These are phyloP conservation scores for Allomyces javanicus DNA, from an alignment of 192 early-diverging fungal species.

Conservation along the genomic window DNA sequence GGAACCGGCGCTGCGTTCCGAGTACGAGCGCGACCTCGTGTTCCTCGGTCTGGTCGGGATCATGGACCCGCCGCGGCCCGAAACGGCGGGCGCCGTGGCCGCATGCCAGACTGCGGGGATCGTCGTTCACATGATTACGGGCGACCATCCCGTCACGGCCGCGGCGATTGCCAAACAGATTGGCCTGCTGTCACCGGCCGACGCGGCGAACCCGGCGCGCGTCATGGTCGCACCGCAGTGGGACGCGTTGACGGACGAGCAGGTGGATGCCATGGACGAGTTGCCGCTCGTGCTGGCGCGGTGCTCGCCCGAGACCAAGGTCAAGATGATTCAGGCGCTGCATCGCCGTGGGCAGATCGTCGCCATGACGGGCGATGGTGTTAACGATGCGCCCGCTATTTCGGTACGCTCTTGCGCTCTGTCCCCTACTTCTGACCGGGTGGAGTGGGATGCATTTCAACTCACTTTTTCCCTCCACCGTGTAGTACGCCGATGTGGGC, in stretches of 20 bases:
- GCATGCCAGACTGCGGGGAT: constrained; percentile 79
- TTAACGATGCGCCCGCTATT: constrained; percentile 24
- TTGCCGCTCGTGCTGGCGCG: constrained; percentile 96
- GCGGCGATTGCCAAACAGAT: constrained; percentile 76
- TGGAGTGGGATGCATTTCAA: no score
- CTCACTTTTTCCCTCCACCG: constrained; percentile 33
- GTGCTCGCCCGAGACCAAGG: constrained; percentile 86
- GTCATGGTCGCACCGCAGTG: constrained; percentile 75
- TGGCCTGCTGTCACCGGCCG: constrained; percentile 48
- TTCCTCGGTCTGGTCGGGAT: constrained; percentile 82
- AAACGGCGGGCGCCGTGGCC: constrained; percentile 39
- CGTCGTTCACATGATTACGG: constrained; percentile 87
- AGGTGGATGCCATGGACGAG: constrained; percentile 49
- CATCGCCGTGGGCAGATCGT: constrained; percentile 53
- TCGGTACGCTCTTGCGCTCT: no score
- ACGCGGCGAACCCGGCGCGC: constrained; percentile 24
- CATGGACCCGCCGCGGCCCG: constrained; percentile 72
- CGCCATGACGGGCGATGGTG: constrained; percentile 58
- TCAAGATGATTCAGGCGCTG: constrained; percentile 80
- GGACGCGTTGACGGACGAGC: constrained; percentile 76
- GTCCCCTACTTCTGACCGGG: no score
- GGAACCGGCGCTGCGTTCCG: no score
- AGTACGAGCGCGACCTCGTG: not conserved
- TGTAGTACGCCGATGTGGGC: constrained; percentile 87
- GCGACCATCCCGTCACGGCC: constrained; percentile 80